Base-by-base conservation (phyloP, 75 land plant species). In the Cunninghamia lanceolata region DNA sequence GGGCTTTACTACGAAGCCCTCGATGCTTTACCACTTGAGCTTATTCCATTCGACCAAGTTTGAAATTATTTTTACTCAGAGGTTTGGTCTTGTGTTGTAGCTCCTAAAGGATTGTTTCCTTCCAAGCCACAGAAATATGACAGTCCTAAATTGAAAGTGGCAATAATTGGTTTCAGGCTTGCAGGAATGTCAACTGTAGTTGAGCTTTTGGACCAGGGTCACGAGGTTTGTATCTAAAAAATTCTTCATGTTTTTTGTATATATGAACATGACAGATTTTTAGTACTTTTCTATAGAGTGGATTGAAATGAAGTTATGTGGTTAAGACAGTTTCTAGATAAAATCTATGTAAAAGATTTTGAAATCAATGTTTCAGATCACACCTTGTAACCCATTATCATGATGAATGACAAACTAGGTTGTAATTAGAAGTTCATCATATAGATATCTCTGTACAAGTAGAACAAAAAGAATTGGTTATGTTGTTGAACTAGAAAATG, bases 151-250 rank as follows among this genome's bases (percentile, higher is more conserved):
- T 91, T 98, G 36, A 96, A 96, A 85, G 97, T 98, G 47, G 99
- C 99, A 35, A 96, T 98, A 14, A 94, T 98, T 87, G 99, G 99
- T 74, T 94, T 96, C 75, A 99, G 99, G 63, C 96, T 98, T 66
- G 99, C 99, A 38, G 99, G 99, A 84, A 96, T 98, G 99, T 98
- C 99, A 32, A 96, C 99, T 40, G 99, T 99, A 17, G 98, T 98
- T 32, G 99, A 98, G 86, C 97, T 98, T 89, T 88, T 98, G 89
- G 99, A 98, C 90, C 99, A 98, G 90, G 99, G 99, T 10, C 99
- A 98, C 46, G 99, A 98, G 97, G 99, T 96, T 77, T 35, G 75
- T 83, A 28, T 9, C 75, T 73, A 14, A 30, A 73, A 10, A 2
- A 34, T 73, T 73, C 75, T 73, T 73, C 15, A 82, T 79, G 16